A percentile compares a stretch with the other conserved stretches of the same genome.
phyloP scores from a whole-genome alignment of 805 yeast species.

The Wickerhamomyces mucosus region DNA sequence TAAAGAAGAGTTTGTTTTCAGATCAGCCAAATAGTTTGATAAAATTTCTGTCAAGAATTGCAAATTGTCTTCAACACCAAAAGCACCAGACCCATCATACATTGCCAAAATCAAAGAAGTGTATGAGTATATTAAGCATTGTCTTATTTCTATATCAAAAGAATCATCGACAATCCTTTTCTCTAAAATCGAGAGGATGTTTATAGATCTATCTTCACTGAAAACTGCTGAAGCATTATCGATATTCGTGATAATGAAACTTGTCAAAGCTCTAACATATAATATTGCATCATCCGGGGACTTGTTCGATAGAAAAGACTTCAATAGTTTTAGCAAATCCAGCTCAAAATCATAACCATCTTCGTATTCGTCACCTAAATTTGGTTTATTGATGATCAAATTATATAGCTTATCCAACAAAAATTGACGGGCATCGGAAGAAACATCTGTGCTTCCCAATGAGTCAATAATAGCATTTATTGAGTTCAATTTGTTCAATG shows the following conservation, averaged over 20 bases:
- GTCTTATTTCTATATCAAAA: conserved; percentile 7
- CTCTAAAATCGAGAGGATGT: conserved; percentile 12
- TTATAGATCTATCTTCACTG: conserved; percentile 9
- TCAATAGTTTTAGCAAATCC: conserved; percentile 12
- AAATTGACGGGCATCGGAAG: conserved; percentile 16
- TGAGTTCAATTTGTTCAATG: conserved; percentile 14
- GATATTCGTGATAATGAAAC: conserved; percentile 15
- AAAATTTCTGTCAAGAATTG: conserved; percentile 10
- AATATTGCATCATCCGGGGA: conserved; percentile 9
- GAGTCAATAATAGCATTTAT: conserved; percentile 14
- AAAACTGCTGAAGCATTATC: conserved; percentile 15
- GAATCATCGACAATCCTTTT: conserved; percentile 12
- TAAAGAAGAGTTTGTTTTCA: conserved; percentile 2
- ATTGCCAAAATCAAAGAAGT: conserved; percentile 13
- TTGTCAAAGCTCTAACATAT: conserved; percentile 12
- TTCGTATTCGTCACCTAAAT: conserved; percentile 8
- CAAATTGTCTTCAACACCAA: conserved; percentile 16
- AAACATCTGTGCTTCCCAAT: conserved; percentile 14
- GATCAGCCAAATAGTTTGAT: conserved; percentile 1
- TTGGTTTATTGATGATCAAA: conserved; percentile 12
- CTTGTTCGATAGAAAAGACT: conserved; percentile 11
- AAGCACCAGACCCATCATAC: conserved; percentile 19
- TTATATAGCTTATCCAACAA: conserved; percentile 17
- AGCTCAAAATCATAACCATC: conserved; percentile 9
- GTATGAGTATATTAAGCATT: conserved; percentile 17